Evolutionary conservation across 192 early-diverging fungal species (phyloP).

Genomic region (Mortierella hygrophila): DNA sequence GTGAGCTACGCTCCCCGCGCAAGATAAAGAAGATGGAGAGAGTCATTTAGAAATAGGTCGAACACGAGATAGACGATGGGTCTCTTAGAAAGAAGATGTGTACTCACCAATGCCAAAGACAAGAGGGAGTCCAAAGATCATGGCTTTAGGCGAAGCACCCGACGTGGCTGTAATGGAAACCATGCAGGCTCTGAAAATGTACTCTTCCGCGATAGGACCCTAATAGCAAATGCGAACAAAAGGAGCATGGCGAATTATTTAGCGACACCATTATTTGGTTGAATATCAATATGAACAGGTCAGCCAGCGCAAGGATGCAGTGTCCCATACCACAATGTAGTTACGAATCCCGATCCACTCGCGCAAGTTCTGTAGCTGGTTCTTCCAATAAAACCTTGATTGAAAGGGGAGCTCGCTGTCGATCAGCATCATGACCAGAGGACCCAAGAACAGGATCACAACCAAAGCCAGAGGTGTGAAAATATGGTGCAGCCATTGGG

Average conservation of each 20-base stretch:
- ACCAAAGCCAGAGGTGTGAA: conserved; percentile 58
- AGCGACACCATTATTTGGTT: not conserved
- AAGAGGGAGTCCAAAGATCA: conserved; percentile 72
- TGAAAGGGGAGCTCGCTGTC: conserved; percentile 62
- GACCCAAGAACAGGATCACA: conserved; percentile 69
- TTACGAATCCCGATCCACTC: conserved; percentile 36
- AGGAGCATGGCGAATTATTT: not conserved
- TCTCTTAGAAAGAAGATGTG: not conserved
- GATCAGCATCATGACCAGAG: conserved; percentile 59
- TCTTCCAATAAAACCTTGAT: conserved; percentile 32
- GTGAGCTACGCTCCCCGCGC: conserved; percentile 64
- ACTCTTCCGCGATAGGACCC: conserved; percentile 82
- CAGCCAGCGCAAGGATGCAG: not conserved
- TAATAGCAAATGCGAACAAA: conserved; percentile 24
- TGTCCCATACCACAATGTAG: conserved; percentile 36
- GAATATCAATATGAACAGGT: not conserved
- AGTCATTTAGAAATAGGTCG: not conserved
- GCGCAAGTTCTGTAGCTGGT: not conserved
- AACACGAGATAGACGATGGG: not conserved
- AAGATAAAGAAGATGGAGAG: not conserved
- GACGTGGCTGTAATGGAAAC: conserved; percentile 63
- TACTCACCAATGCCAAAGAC: conserved; percentile 81
- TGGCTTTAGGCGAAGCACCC: conserved; percentile 39
- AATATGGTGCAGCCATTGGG: conserved; percentile 33
- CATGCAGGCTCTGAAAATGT: conserved; percentile 81